Evolutionary conservation across 257 asterid species (phyloP).

Genomic region (Paulownia fortunei): DNA sequence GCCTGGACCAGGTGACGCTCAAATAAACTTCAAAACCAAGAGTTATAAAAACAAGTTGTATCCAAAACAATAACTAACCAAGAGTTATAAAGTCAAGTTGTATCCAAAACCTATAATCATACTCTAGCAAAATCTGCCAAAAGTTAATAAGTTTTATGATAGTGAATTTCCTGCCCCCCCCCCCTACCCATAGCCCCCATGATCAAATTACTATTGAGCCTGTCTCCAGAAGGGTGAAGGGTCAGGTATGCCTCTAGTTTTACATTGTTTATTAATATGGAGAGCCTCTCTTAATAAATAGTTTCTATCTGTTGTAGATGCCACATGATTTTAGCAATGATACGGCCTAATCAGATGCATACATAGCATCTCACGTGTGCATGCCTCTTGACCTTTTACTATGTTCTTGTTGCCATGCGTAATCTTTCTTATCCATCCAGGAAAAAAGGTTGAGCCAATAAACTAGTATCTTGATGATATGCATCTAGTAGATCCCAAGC

Average conservation of each 20-base stretch:
- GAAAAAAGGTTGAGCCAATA: not conserved
- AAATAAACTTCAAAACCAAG: not conserved
- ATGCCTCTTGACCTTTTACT: not conserved
- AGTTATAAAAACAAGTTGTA: not conserved
- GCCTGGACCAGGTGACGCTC: constrained; percentile 23
- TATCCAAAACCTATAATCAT: not conserved
- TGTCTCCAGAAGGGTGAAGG: not conserved
- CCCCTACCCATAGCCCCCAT: not conserved
- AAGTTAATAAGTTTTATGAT: not conserved
- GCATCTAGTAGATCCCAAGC: not conserved
- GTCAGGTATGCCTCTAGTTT: not conserved
- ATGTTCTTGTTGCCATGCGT: not conserved
- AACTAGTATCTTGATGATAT: not conserved
- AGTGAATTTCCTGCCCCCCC: not conserved
- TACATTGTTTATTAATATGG: not conserved
- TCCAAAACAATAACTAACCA: not conserved
- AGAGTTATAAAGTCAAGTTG: not conserved
- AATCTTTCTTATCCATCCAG: not conserved
- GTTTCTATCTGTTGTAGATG: not conserved
- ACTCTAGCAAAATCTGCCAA: not conserved
- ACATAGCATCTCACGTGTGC: not conserved
- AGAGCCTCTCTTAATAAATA: not conserved
- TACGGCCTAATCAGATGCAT: not conserved
- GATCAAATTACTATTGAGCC: not conserved
- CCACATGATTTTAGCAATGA: not conserved